Conservation (phyloP, 495 filamentous ascomycete genomes). For the Penicillium silybi region DNA sequence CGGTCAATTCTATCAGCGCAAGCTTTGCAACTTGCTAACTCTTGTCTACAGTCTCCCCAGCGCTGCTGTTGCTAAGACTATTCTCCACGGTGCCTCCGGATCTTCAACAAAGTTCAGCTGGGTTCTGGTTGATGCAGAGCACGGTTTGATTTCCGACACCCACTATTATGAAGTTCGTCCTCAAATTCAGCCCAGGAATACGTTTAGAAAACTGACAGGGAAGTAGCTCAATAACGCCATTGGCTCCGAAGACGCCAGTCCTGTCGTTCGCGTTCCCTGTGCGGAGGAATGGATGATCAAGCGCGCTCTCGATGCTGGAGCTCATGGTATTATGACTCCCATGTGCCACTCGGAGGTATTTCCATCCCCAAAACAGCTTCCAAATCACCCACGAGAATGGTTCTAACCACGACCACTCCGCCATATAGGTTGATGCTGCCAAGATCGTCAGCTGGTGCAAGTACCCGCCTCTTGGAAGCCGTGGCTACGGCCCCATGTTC, state of each 20-base stretch:
- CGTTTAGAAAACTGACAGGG: neutral
- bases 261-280: constrained; percentile 64
- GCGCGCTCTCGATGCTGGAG: constrained; percentile 66
- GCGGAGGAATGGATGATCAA: constrained; percentile 71
- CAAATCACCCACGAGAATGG: neutral
- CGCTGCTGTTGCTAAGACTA: constrained; percentile 31
- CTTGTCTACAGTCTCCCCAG: constrained; percentile 26
- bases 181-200: neutral
- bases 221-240: constrained; percentile 47
- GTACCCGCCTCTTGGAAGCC: constrained; percentile 60
- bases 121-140: constrained; percentile 77
- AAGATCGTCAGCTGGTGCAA: constrained; percentile 58
- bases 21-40: neutral
- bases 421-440: constrained; percentile 48
- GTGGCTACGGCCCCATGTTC: constrained; percentile 67
- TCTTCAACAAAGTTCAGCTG: constrained; percentile 44
- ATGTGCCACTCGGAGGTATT: constrained; percentile 37
- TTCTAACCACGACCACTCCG: too few relatives aligned
- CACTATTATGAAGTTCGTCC: constrained; percentile 34
- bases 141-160: constrained; percentile 58
- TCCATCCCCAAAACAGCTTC: neutral
- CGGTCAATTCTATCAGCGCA: neutral
- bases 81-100: constrained; percentile 28
- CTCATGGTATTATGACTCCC: constrained; percentile 56
- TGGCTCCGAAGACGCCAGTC: constrained; percentile 60